A percentile compares a stretch with the other conserved stretches of the same genome.
Conservation (phyloP, 2,329 filamentous ascomycete species). For the Xylaria sp. region DNA sequence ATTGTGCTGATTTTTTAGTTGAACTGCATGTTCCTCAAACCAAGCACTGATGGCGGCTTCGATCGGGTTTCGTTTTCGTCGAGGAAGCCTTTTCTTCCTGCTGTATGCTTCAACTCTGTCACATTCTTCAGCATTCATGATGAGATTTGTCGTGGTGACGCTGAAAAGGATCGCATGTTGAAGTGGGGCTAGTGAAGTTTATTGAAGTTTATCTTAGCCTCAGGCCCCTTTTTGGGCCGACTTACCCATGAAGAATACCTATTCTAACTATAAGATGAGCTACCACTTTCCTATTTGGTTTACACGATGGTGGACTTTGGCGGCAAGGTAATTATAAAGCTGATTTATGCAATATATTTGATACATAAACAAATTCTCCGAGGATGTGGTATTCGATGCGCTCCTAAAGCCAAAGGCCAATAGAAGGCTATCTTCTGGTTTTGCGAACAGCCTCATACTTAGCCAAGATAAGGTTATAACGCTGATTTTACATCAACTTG, state of each 20-base stretch:
- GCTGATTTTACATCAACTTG: too few species aligned
- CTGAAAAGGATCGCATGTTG: slow-evolving; percentile 4
- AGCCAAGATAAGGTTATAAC: too few species aligned
- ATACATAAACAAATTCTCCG: too few species aligned
- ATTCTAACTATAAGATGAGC: too few species aligned
- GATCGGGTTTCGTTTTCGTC: slow-evolving; percentile 36
- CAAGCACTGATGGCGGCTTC: slow-evolving; percentile 35
- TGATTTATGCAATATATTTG: too few species aligned
- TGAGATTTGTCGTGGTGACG: slow-evolving; percentile 13
- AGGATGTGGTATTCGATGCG: too few species aligned
- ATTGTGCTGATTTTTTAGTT: slow-evolving; percentile 38
- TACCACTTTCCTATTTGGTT: too few species aligned
- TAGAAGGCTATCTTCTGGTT: too few species aligned
- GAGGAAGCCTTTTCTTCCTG: slow-evolving; percentile 21
- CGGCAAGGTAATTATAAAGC: too few species aligned
- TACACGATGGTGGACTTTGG: too few species aligned
- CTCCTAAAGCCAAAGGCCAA: too few species aligned
- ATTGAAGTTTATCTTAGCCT: not conserved
- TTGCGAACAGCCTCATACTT: too few species aligned
- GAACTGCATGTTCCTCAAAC: slow-evolving; percentile 20
- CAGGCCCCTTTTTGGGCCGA: slow-evolving; percentile 22
- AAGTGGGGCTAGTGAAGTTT: slow-evolving; percentile 16
- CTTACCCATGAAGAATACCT: slow-evolving; percentile 7
- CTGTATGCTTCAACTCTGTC: not conserved
- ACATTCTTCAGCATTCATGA: slow-evolving; percentile 15